A percentile compares a stretch with the other conserved stretches of the same genome.
Conservation (phyloP, 2,329 filamentous ascomycete genomes). For the Hypomyces perniciosus region DNA sequence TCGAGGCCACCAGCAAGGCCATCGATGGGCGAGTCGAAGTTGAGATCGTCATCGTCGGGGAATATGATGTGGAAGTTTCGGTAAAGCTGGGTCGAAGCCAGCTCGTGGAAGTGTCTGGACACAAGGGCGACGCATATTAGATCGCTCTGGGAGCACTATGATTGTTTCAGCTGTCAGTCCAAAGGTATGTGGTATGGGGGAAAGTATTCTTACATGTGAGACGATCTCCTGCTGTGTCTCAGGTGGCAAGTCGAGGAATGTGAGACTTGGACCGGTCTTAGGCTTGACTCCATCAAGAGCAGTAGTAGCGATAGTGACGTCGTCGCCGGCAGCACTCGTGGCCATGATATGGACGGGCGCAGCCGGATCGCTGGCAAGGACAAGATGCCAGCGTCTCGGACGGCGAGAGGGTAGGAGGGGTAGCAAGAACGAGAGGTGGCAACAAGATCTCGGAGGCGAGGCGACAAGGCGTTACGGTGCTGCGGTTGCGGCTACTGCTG, state of each 20-base stretch:
- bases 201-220: conserved; percentile 34
- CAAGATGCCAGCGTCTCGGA: background rate
- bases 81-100: conserved; percentile 54
- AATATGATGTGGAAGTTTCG: conserved; percentile 56
- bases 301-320: conserved; percentile 16
- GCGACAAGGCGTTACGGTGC: background rate
- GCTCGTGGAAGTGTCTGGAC: conserved; percentile 50
- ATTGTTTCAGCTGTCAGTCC: conserved; percentile 6
- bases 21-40: conserved; percentile 49
- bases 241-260: conserved; percentile 38
- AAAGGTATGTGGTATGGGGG: background rate
- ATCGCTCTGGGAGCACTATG: conserved; percentile 45
- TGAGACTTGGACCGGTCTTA: conserved; percentile 14
- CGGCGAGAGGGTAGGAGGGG: background rate
- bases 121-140: conserved; percentile 54
- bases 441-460: background rate
- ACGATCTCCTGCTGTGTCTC: conserved; percentile 46
- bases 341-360: conserved; percentile 26
- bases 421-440: background rate
- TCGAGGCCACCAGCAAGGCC: conserved; percentile 52
- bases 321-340: conserved; percentile 26
- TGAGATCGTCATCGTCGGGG: conserved; percentile 50
- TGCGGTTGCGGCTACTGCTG: background rate
- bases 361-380: conserved; percentile 1
- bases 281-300: background rate